phyloP scores from a whole-genome alignment of 1,139 yeast species.

The Barnettozyma hawaiiensis region DNA sequence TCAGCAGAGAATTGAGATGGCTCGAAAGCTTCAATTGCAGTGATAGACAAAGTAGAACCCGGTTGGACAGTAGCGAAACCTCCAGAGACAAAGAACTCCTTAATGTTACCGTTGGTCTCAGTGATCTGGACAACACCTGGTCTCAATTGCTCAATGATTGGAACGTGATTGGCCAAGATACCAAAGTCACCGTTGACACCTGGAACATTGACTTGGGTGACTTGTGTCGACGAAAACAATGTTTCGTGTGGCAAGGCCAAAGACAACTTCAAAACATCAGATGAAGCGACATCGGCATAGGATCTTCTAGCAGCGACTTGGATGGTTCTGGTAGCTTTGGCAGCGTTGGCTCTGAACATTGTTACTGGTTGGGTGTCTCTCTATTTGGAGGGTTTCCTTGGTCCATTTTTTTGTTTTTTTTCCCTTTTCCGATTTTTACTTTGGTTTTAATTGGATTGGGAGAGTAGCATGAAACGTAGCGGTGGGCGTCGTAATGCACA shows the following conservation, averaged over 20 bases:
- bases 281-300: slow-evolving; percentile 78
- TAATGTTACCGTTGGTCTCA: slow-evolving; percentile 68
- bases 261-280: slow-evolving; percentile 80
- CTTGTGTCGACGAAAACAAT: slow-evolving; percentile 32
- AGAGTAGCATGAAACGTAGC: slow-evolving; percentile 1
- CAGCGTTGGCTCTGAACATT: slow-evolving; percentile 70
- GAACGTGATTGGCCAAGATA: slow-evolving; percentile 96
- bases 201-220: slow-evolving; percentile 91
- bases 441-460: slow-evolving; percentile 10
- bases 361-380: slow-evolving; percentile 16
- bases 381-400: neutral
- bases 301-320: slow-evolving; percentile 65
- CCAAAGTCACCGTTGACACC: slow-evolving; percentile 96
- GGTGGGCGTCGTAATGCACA: neutral
- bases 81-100: slow-evolving; percentile 86
- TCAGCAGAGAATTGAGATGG: slow-evolving; percentile 82
- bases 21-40: slow-evolving; percentile 95
- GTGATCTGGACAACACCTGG: slow-evolving; percentile 95
- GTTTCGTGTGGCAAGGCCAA: slow-evolving; percentile 84
- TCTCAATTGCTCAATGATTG: slow-evolving; percentile 92
- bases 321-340: slow-evolving; percentile 54
- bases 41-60: slow-evolving; percentile 83
- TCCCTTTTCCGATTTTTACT: slow-evolving; percentile 5
- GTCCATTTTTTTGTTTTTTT: slow-evolving; percentile 5
- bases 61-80: slow-evolving; percentile 98